Percentiles rank a stretch among this genome's conserved stretches.
Conservation (phyloP, 257 asterid genomes). For the Ligustrum vulgare region DNA sequence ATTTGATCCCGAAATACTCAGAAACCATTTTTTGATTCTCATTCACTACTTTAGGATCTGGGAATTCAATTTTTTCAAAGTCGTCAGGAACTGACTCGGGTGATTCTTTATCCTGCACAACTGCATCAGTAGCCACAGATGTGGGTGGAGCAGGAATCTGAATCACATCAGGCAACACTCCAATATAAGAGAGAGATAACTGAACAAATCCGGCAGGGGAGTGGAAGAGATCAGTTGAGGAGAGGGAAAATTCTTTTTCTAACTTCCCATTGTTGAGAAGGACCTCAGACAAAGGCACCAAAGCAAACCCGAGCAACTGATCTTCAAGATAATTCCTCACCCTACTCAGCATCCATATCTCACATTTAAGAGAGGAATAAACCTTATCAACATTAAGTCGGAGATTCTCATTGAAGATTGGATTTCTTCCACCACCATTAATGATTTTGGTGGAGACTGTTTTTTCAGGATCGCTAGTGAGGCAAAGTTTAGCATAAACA, state of each 20-base stretch:
- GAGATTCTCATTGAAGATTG: conserved; percentile 74
- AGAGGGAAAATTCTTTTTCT: conserved; percentile 83
- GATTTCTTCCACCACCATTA: conserved; percentile 90
- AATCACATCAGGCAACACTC: conserved; percentile 72
- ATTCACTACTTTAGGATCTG: conserved; percentile 74
- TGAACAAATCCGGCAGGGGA: conserved; percentile 96
- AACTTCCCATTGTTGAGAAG: conserved; percentile 61
- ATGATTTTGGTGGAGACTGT: conserved; percentile 73
- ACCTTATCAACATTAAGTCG: conserved; percentile 53
- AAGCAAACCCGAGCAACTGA: conserved; percentile 85
- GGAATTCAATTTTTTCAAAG: conserved; percentile 83
- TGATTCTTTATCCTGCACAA: conserved; percentile 36
- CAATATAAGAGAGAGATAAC: conserved; percentile 63
- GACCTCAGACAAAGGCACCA: conserved; percentile 85
- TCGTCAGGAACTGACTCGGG: conserved; percentile 38
- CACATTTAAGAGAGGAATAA: conserved; percentile 87
- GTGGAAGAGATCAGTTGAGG: conserved; percentile 94
- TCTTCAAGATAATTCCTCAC: conserved; percentile 89
- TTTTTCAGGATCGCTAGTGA: conserved; percentile 80
- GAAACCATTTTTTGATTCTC: conserved; percentile 86
- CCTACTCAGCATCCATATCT: conserved; percentile 96
- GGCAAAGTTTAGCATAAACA: conserved; percentile 83
- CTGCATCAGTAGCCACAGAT: conserved; percentile 36
- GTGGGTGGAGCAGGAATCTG: conserved; percentile 47
- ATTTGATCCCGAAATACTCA: conserved; percentile 69